These are phyloP conservation scores for Boletus fagicola DNA, from an alignment of 768 basidiomycete species.

Conservation along the genomic window DNA sequence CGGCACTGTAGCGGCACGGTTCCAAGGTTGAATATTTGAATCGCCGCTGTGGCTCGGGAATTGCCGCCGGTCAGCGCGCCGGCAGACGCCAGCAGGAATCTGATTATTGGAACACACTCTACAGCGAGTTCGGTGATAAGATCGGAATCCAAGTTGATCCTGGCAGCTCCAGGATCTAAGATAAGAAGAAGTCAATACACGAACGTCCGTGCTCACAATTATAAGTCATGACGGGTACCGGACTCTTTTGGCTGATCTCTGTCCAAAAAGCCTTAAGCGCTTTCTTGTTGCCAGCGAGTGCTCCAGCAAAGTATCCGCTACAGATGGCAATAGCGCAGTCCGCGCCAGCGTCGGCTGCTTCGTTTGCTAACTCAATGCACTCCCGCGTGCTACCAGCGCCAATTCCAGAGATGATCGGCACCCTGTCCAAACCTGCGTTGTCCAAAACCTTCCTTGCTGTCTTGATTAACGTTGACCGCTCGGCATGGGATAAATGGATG, in stretches of 20 bases:
- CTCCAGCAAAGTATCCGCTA: constrained; percentile 85
- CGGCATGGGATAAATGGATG: constrained; percentile 64
- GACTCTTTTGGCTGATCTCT: constrained; percentile 75
- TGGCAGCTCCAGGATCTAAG: constrained; percentile 82
- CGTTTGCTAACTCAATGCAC: constrained; percentile 68
- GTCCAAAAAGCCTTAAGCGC: constrained; percentile 79
- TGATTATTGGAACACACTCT: too few relatives aligned
- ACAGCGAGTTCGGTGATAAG: constrained; percentile 76
- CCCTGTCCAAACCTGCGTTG: constrained; percentile 48
- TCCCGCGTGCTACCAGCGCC: constrained; percentile 82
- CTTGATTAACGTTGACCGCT: constrained; percentile 63
- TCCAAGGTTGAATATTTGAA: too few relatives aligned
- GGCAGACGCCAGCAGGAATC: too few relatives aligned
- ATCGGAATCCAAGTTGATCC: constrained; percentile 90
- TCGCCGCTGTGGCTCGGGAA: too few relatives aligned
- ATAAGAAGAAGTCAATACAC: constrained; percentile 3
- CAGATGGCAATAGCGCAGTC: constrained; percentile 85
- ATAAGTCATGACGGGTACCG: constrained; percentile 86
- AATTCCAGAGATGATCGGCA: constrained; percentile 80
- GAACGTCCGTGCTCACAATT: constrained; percentile 57
- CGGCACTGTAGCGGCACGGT: too few relatives aligned
- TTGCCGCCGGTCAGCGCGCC: too few relatives aligned
- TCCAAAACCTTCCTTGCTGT: constrained; percentile 73
- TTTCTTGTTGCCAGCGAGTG: constrained; percentile 52
- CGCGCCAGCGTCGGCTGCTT: constrained; percentile 83